Base-by-base conservation (phyloP, 768 basidiomycete genomes). In the Ramaria sp. region DNA sequence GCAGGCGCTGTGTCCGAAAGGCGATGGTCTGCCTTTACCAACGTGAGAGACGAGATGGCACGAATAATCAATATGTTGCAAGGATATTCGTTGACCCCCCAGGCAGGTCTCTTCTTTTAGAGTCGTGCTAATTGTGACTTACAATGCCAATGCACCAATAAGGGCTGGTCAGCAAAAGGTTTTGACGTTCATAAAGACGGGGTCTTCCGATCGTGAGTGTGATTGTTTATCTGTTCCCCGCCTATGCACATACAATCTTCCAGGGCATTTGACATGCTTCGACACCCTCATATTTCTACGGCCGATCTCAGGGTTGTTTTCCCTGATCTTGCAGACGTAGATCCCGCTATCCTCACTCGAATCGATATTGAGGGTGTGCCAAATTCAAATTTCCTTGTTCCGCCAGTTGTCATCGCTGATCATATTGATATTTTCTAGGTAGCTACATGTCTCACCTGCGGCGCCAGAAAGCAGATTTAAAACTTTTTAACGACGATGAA, bases 201-300 rank as follows among this genome's bases (percentile, higher is more conserved):
- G 0, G 61, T 71, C 17, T 59, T 66, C 62, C 69, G 75, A 54
- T 80, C 77, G 81, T 73, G 37, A 7, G 61, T 34, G 52, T 24
- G 42, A 27, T 24, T 20, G 27, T 12, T 22, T 19, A 13, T 22
- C 43, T 12, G n/a, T 42, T 53, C 6, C 10, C 3, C 39, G 30
- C 41, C 47, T 59, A 59, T 46, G 59, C 38, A 20, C 37, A 30
- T 17, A 55, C 33, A 10, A 34, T 1, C 42, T 24, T 20, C 15
- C 60, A 95, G 92, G 65, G 88, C 86, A 0, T 91, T 81, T 61
- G 82, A 89, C 48, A 71, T 92, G 59, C 71, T 95, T 20, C 72
- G 80, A 15, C 78, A 83, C 64, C 81, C 81, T 1, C 71, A 72
- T 1, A 66, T 89, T 27, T 76, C 72, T 1, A 66, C 77, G 0